Base-by-base conservation (phyloP, 2,329 filamentous ascomycete species). In the Diaporthe sp. region DNA sequence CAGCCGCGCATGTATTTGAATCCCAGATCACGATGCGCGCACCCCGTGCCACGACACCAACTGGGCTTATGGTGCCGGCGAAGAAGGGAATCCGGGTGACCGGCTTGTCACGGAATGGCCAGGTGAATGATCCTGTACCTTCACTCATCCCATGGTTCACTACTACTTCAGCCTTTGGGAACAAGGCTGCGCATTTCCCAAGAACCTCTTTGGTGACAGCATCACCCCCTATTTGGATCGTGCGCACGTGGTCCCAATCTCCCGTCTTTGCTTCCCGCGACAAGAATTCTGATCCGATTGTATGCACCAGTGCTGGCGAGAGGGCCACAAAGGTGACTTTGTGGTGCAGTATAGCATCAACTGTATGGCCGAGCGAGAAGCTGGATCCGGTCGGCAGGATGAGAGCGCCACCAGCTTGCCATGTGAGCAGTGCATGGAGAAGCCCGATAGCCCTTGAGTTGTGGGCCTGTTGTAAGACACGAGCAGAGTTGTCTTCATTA, bases 331-430 rank as follows among this genome's bases (percentile, higher is more conserved):
- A 59, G 22, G 57, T 59, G 19, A 39, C 57, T 39, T 59, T 39
- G 19, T 59, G 57, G 34, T 59, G 9, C 34, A 59, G 22, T 39
- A 59, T 59, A 39, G 57, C 57, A 25, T 59, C 57, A 59, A 59
- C 57, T 59, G 57, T 59, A 22, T 59, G 57, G 22, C 19, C 19
- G 34, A 59, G 57, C 12, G 57, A 59, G 22, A 59, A 59, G 57
- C 57, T 59, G 37, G 57, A 59, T n/a, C 57, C 57, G 57, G 57
- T 59, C 34, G 57, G 57, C 57, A 59, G 10, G 19, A 59, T 34
- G 10, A 59, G 34, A 19, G 57, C 34, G 22, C 57, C 57, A 1
- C 57, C 57, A 39, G 57, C 57, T 22, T 59, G 57, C 57, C 57
- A 59, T n/a, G 42, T 51, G 42, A 42, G 34, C 31, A 71, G 67